phyloP scores from a whole-genome alignment of 176 grass and related monocot genomes.

The Carex cristatella region DNA sequence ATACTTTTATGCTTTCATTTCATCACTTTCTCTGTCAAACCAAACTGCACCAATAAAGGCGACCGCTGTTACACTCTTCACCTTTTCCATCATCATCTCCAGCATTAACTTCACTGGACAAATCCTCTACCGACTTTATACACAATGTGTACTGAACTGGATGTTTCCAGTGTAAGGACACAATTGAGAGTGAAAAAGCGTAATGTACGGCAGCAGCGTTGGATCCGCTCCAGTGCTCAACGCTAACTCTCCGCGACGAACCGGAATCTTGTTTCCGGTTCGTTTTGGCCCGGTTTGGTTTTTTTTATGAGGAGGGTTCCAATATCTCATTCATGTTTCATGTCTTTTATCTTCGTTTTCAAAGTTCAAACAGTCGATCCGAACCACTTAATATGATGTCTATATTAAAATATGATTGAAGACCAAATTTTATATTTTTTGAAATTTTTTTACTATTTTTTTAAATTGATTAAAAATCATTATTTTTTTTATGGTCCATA shows the following conservation, averaged over 20 bases:
- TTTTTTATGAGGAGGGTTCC: no score
- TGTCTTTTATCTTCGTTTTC: no score
- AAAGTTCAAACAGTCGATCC: no score
- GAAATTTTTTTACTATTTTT: no score
- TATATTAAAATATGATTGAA: no score
- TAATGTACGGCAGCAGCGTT: not conserved
- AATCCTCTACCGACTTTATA: not conserved
- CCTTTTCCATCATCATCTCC: not conserved
- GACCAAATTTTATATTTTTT: no score
- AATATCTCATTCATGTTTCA: no score
- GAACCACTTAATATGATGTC: no score
- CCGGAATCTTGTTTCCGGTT: not conserved
- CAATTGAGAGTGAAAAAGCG: not conserved
- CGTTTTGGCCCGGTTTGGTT: not conserved
- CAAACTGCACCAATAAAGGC: slow-evolving; percentile 4
- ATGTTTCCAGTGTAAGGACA: not conserved
- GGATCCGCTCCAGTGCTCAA: slow-evolving; percentile 9
- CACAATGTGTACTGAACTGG: not conserved
- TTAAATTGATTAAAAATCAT: no score
- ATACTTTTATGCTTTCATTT: not conserved
- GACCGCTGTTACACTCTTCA: not conserved
- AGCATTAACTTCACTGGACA: not conserved
- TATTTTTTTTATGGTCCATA: no score
- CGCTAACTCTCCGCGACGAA: not conserved
- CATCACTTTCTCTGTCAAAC: not conserved